Percentiles rank a stretch among this genome's conserved stretches.
phyloP scores from a whole-genome alignment of 441 rosid genomes.

The Pelargonium citronellum region DNA sequence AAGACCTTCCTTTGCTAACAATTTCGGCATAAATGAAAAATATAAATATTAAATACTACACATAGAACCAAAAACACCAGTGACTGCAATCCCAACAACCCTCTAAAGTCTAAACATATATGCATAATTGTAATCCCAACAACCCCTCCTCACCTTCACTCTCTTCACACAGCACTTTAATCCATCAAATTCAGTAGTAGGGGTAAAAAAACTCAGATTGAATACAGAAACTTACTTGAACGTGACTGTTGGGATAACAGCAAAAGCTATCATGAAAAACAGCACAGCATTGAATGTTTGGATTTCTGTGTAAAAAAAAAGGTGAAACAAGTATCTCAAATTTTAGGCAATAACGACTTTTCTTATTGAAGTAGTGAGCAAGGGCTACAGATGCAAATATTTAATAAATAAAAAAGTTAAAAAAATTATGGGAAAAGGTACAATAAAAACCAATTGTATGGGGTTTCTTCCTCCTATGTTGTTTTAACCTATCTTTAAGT shows the following conservation, averaged over 20 bases:
- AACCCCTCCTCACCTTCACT: no score
- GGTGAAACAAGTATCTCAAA: not conserved
- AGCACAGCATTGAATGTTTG: slow-evolving; percentile 22
- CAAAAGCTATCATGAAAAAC: slow-evolving; percentile 25
- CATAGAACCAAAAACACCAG: no score
- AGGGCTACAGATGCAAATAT: not conserved
- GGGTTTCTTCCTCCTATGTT: not conserved
- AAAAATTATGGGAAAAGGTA: not conserved
- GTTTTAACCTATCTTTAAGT: not conserved
- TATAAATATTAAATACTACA: no score
- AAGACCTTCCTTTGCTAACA: no score
- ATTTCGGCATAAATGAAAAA: no score
- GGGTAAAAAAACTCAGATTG: no score
- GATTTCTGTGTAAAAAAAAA: slow-evolving; percentile 19
- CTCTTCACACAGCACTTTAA: not conserved
- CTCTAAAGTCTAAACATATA: not conserved
- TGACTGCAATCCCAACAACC: not conserved
- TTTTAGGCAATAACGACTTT: not conserved
- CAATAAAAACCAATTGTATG: not conserved
- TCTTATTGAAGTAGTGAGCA: not conserved
- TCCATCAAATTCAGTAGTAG: not conserved
- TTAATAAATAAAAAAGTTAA: not conserved
- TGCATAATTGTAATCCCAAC: not conserved
- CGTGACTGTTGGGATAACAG: slow-evolving; percentile 25
- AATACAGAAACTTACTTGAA: slow-evolving; percentile 21